Percentiles rank a stretch among this genome's conserved stretches.
These are phyloP conservation scores for Blastocystis sp. DNA, from an alignment of 352 stramenopile genomes.

Conservation along the genomic window DNA sequence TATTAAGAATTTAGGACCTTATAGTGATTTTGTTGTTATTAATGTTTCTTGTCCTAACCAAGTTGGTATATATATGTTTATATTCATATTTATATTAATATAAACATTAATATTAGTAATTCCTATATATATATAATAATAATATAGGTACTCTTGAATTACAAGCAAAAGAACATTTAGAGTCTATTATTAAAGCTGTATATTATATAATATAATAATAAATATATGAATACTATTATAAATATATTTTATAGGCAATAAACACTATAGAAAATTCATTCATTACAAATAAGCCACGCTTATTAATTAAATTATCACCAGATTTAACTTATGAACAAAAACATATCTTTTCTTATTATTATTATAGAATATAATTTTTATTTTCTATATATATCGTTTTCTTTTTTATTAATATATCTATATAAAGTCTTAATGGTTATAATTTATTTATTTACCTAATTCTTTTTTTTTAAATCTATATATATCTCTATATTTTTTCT, in stretches of 20 bases:
- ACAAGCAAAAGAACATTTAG: slow-evolving; percentile 54
- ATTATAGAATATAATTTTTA: too few species aligned
- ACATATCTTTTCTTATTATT: too few species aligned
- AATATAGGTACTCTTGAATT: background rate
- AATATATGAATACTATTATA: too few species aligned
- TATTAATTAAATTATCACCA: too few species aligned
- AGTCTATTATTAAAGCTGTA: background rate
- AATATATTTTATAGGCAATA: too few species aligned
- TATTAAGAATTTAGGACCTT: slow-evolving; percentile 67
- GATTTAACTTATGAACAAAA: too few species aligned
- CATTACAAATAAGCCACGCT: too few species aligned
- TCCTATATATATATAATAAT: too few species aligned
- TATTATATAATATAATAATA: background rate
- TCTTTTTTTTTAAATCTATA: background rate
- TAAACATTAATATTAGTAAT: too few species aligned
- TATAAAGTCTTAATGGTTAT: slow-evolving; percentile 51
- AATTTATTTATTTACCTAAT: slow-evolving; percentile 50
- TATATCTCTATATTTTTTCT: background rate
- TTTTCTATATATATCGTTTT: too few species aligned
- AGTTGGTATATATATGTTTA: slow-evolving; percentile 49
- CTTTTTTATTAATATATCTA: too few species aligned
- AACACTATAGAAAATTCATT: too few species aligned
- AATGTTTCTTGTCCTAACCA: slow-evolving; percentile 84
- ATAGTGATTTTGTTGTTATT: slow-evolving; percentile 87
- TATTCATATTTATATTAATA: background rate